Evolutionary conservation across 768 basidiomycete species (phyloP), one percentile per base, ranked within the genome.

Genomic region (Agrocybe pediades): DNA sequence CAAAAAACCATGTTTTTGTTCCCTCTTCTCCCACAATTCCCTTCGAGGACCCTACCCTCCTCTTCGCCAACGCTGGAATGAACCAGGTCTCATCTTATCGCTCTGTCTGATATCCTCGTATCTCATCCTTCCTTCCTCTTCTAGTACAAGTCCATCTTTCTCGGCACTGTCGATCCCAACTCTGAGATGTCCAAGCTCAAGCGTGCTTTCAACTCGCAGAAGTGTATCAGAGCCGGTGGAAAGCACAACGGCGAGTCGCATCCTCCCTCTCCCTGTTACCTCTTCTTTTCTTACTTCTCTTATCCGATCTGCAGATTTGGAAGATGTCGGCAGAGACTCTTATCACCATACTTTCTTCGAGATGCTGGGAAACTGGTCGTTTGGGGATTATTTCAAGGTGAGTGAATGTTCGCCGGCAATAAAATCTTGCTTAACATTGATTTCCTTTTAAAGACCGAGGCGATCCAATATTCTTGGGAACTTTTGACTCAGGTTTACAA

Each of bases 361-460:
- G 74, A 99, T 99, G 97, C 74, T 99, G 58, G 97, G 97, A 33
- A 99, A 99, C 71, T 99, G 97, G 97, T 98, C 95, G 3, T 99
- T 98, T 62, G 97, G 97, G 0, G 95, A 99, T 71, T 99, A 99
- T 77, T 99, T 99, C 86, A 99, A 99, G 85, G 95, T 85, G 47
- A 41, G 69, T 62, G 40, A n/a, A 19, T 40, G 21, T 42, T 16
- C 44, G 24, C 33, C 51, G 23, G 36, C 41, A 19, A 41, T 41
- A 29, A 27, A 36, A 50, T 49, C 56, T 58, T 30, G 42, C 29
- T 3, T 15, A 4, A 46, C 36, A 45, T 45, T 55, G 36, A 51
- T 41, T 29, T 54, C 62, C 58, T 58, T 54, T 47, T 45, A 3
- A 68, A 96, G 95, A 87, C 88, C 82, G 97, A 98, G 59, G 96